phyloP scores from a whole-genome alignment of 768 basidiomycete genomes.

The Psilocybe azurescens region DNA sequence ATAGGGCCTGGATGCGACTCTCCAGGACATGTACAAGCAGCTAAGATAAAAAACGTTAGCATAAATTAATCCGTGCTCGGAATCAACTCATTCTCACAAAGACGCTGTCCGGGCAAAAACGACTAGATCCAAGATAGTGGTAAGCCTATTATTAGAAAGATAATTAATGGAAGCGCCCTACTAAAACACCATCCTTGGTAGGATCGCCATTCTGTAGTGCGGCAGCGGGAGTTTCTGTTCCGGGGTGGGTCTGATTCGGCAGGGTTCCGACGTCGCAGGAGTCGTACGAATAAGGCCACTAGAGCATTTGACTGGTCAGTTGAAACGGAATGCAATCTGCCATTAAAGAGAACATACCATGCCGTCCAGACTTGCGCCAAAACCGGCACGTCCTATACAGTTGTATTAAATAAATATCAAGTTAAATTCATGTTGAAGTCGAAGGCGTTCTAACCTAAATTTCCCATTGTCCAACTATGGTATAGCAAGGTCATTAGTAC shows the following conservation, averaged over 20 bases:
- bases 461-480: conserved; percentile 49
- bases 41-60: conserved; percentile 18
- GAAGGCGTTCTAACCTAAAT: conserved; percentile 45
- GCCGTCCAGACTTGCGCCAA: conserved; percentile 70
- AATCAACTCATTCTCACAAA: conserved; percentile 26
- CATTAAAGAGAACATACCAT: conserved; percentile 46
- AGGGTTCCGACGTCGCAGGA: conserved; percentile 83
- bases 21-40: conserved; percentile 44
- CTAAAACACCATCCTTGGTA: conserved; percentile 40
- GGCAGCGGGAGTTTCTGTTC: conserved; percentile 49
- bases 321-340: neutral
- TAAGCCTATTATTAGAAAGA: neutral
- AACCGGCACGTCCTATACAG: conserved; percentile 64
- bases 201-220: conserved; percentile 49
- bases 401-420: conserved; percentile 19
- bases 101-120: conserved; percentile 70
- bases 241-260: conserved; percentile 76
- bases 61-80: neutral
- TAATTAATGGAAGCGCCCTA: conserved; percentile 17
- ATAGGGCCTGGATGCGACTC: conserved; percentile 47
- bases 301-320: neutral
- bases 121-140: conserved; percentile 38
- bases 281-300: conserved; percentile 77
- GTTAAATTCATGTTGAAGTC: neutral
- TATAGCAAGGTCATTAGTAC: neutral